Percentiles rank a stretch among this genome's conserved stretches.
phyloP scores from a whole-genome alignment of 495 filamentous ascomycete genomes.

The Tuber aestivum region DNA sequence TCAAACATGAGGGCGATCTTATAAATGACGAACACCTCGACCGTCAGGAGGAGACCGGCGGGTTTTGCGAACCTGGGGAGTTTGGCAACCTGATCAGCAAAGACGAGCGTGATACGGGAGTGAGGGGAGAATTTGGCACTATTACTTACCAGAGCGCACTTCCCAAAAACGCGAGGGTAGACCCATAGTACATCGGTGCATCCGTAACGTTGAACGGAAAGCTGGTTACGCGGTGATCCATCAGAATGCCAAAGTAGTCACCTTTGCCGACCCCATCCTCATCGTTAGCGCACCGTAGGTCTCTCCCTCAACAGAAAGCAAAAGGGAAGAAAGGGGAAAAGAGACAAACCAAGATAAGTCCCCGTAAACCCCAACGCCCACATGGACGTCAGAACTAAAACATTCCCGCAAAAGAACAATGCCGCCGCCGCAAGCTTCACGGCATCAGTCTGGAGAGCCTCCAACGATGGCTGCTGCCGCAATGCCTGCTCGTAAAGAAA shows the following conservation, averaged over 20 bases:
- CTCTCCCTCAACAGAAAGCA: not conserved
- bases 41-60: conserved; percentile 73
- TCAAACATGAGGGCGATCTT: conserved; percentile 79
- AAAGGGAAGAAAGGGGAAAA: not conserved
- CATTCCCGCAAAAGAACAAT: conserved; percentile 69
- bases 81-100: not conserved
- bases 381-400: conserved; percentile 80
- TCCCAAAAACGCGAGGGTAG: conserved; percentile 83
- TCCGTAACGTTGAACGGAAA: conserved; percentile 93
- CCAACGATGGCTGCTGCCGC: conserved; percentile 68
- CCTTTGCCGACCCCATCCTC: conserved; percentile 46
- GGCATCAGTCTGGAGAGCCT: conserved; percentile 51
- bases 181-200: conserved; percentile 95
- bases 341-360: conserved; percentile 61
- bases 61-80: conserved; percentile 63
- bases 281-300: not conserved
- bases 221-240: conserved; percentile 85
- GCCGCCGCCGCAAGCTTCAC: conserved; percentile 57
- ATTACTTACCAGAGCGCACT: conserved; percentile 60
- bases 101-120: not conserved
- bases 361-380: conserved; percentile 92
- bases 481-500: conserved; percentile 67
- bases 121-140: not conserved
- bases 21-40: conserved; percentile 71
- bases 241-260: conserved; percentile 97